Evolutionary conservation across 1,284 basidiomycete genomes (phyloP).

Genomic region (Puccinia hordei): DNA sequence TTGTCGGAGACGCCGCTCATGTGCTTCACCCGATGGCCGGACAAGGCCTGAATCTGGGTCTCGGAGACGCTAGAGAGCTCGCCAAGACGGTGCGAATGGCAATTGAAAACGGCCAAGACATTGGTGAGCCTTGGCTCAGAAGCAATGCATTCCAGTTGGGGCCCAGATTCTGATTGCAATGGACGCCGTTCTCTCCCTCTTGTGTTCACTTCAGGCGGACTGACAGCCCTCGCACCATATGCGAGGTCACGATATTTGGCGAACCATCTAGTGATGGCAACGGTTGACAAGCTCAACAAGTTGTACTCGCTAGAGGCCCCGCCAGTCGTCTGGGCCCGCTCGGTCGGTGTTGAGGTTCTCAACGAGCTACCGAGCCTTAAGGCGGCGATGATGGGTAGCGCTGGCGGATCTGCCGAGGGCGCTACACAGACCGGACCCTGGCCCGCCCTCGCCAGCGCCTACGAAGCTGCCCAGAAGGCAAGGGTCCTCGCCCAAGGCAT

Average conservation of each 20-base stretch:
- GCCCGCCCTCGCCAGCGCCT: conserved; percentile 14
- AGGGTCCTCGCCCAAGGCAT: background rate
- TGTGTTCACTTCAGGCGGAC: conserved; percentile 65
- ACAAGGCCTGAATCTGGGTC: conserved; percentile 89
- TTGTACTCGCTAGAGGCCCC: conserved; percentile 71
- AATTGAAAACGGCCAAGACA: conserved; percentile 43
- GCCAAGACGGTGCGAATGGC: conserved; percentile 23
- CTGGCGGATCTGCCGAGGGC: conserved; percentile 64
- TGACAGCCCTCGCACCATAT: conserved; percentile 74
- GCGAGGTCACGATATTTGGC: conserved; percentile 75
- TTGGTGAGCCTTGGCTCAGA: conserved; percentile 8
- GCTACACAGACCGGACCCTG: background rate
- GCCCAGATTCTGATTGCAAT: background rate
- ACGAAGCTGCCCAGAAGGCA: conserved; percentile 31
- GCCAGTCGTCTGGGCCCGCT: conserved; percentile 79
- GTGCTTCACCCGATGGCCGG: conserved; percentile 95
- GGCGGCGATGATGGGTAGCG: conserved; percentile 76
- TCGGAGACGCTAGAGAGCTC: conserved; percentile 68
- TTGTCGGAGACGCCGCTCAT: conserved; percentile 95
- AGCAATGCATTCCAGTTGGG: no score
- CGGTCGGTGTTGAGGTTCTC: conserved; percentile 81
- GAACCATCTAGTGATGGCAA: conserved; percentile 81
- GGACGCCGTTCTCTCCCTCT: background rate
- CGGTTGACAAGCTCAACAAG: conserved; percentile 84
- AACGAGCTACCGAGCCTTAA: conserved; percentile 85